Percentiles rank a stretch among this genome's conserved stretches.
These are phyloP conservation scores for Ustilago esculenta DNA, from an alignment of 1,284 basidiomycete species.

Conservation along the genomic window DNA sequence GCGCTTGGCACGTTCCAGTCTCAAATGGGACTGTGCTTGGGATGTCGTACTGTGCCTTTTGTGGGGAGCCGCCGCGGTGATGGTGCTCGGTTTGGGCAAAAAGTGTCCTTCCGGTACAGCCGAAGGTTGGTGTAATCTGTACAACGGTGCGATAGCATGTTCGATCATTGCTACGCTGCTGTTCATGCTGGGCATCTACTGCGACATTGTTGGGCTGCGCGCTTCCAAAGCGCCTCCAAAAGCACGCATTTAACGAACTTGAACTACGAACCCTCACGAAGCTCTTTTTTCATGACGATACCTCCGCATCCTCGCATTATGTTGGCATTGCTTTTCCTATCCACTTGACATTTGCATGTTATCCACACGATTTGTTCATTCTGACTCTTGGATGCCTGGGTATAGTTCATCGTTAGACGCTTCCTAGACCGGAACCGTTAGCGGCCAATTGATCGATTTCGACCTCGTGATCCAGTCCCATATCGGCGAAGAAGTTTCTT, in stretches of 20 bases:
- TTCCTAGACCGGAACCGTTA: conserved; percentile 19
- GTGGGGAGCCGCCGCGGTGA: conserved; percentile 45
- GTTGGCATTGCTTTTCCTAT: background rate
- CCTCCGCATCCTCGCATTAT: background rate
- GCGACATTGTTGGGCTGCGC: conserved; percentile 37
- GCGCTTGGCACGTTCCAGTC: conserved; percentile 32
- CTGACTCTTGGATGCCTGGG: background rate
- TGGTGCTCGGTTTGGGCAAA: conserved; percentile 41
- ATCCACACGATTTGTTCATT: background rate
- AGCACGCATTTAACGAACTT: conserved; percentile 1
- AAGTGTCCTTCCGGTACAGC: conserved; percentile 37
- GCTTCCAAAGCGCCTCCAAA: conserved; percentile 34
- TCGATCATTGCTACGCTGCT: conserved; percentile 30
- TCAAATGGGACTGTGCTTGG: conserved; percentile 50
- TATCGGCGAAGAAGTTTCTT: conserved; percentile 44
- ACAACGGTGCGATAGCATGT: conserved; percentile 55
- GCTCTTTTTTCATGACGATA: no score
- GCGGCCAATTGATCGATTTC: conserved; percentile 32
- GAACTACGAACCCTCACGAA: background rate
- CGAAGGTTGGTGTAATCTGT: conserved; percentile 54
- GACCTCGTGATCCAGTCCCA: conserved; percentile 47
- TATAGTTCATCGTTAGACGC: conserved; percentile 7
- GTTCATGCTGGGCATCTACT: conserved; percentile 36
- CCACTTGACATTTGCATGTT: background rate
- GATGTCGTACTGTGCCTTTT: conserved; percentile 45